Conservation (phyloP, 176 grass and related monocot genomes). For the Musa acuminata region DNA sequence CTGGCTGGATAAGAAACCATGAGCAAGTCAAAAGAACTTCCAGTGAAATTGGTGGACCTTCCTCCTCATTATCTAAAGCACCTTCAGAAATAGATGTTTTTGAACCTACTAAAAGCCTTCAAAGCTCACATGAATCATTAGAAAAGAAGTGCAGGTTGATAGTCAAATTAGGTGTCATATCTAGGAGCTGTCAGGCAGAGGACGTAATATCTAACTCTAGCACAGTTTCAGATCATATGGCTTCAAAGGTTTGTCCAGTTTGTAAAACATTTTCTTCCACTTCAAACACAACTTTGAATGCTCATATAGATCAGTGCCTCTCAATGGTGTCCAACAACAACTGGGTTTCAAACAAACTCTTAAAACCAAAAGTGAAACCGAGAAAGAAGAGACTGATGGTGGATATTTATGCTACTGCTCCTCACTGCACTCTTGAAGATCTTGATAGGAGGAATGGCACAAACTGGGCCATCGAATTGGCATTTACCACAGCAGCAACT, state of each 20-base stretch:
- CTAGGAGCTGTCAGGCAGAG: neutral
- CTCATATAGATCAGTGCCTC: conserved; percentile 20
- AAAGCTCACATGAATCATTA: neutral
- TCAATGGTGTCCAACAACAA: conserved; percentile 3
- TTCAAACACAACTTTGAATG: conserved; percentile 28
- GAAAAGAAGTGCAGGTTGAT: conserved; percentile 14
- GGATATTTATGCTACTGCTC: conserved; percentile 21
- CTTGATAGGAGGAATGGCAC: conserved; percentile 31
- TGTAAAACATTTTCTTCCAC: conserved; percentile 26
- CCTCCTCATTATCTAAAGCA: neutral
- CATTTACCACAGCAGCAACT: neutral
- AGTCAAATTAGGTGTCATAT: conserved; percentile 4
- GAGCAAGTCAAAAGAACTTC: neutral
- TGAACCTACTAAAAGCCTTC: neutral
- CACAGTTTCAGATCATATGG: conserved; percentile 12
- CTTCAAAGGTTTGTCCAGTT: conserved; percentile 27
- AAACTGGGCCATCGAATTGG: conserved; percentile 24
- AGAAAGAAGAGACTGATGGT: conserved; percentile 24
- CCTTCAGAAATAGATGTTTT: neutral
- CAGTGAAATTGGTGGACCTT: neutral
- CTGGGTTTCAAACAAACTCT: neutral
- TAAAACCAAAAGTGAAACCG: conserved; percentile 20
- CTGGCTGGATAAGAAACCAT: neutral
- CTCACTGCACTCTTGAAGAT: conserved; percentile 21
- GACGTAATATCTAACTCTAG: conserved; percentile 11